A percentile compares a stretch with the other conserved stretches of the same genome.
Evolutionary conservation across 2,329 filamentous ascomycete genomes (phyloP).

Genomic region (Trichoderma endophyticum): DNA sequence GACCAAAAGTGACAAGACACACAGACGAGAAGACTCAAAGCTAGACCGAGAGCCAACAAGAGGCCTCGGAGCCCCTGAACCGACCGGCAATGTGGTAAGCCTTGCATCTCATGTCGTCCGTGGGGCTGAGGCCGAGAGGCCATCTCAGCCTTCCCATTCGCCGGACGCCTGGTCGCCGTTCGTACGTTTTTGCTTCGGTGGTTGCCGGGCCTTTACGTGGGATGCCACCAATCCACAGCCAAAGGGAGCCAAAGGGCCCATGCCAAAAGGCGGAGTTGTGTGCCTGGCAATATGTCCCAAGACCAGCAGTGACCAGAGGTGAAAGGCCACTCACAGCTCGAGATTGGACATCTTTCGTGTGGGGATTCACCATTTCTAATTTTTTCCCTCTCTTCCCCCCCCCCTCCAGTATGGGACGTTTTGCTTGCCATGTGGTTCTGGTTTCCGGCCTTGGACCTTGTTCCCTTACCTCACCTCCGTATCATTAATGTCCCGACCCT

Average conservation of each 20-base stretch:
- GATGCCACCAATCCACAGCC: slow-evolving; percentile 13
- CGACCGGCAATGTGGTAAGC: slow-evolving; percentile 15
- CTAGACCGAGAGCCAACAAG: background rate
- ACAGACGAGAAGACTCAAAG: background rate
- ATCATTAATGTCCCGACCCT: slow-evolving; percentile 4
- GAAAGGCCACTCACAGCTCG: slow-evolving; percentile 1
- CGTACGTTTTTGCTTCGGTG: slow-evolving; percentile 12
- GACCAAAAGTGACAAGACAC: background rate
- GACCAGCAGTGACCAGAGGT: background rate
- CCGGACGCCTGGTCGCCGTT: slow-evolving; percentile 8
- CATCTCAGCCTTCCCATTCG: slow-evolving; percentile 19
- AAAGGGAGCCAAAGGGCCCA: background rate
- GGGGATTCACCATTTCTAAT: slow-evolving; percentile 2
- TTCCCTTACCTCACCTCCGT: slow-evolving; percentile 7
- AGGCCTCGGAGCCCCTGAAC: slow-evolving; percentile 19
- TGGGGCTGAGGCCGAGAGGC: slow-evolving; percentile 17
- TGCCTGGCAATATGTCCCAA: slow-evolving; percentile 4
- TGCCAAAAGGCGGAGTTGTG: slow-evolving; percentile 14
- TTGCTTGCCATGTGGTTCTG: slow-evolving; percentile 16
- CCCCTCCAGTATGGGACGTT: background rate
- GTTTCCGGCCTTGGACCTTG: background rate
- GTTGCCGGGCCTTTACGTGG: slow-evolving; percentile 7
- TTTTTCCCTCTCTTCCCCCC: background rate
- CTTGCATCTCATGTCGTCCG: slow-evolving; percentile 16
- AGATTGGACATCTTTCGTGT: slow-evolving; percentile 16